Base-by-base conservation (phyloP, 1,139 yeast genomes). In the Schwanniomyces etchellsii region DNA sequence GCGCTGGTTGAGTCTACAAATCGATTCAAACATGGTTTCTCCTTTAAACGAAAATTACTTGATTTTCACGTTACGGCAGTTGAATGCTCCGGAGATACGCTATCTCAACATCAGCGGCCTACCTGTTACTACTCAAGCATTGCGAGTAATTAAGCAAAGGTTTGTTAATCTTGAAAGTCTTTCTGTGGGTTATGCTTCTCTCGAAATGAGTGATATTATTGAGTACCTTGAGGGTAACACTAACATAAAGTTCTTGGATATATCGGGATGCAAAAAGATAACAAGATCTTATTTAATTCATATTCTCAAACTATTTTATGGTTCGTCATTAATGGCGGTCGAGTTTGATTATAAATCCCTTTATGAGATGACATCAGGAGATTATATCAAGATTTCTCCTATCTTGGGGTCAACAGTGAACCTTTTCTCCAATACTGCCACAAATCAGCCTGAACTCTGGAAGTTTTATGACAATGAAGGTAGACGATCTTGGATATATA, bases 401-500 rank as follows among this genome's bases (percentile, higher is more conserved):
- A 36, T 47, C 11, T 52, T 52, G 35, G 47, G 46, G 30, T 50
- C 58, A 21, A 48, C 52, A 39, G 37, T 52, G 29, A 56, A 55
- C 31, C 18, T 32, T 11, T 23, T 32, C 3, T 28, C 34, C 5
- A 7, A 7, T 23, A 14, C 12, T n/a, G 47, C 48, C 20, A 37
- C 43, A 4, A 38, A 28, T 12, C 44, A 42, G 6, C 70, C 70
- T 1, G 57, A 55, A 28, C 53, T 71, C 32, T 63, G 81, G 85
- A 65, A 62, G 48, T 68, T 64, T 45, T 74, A 55, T 44, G 80
- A 57, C 52, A 76, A 62, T 46, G 76, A 64, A 55, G 94, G 95
- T 4, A 67, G 95, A 40, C 66, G 96, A 38, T 78, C 84, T n/a
- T 86, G 95, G 95, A 53, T 84, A 14, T 81, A 77, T 50, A 74